Base-by-base conservation (phyloP, 306 rosid genomes). In the Vicia sativa region DNA sequence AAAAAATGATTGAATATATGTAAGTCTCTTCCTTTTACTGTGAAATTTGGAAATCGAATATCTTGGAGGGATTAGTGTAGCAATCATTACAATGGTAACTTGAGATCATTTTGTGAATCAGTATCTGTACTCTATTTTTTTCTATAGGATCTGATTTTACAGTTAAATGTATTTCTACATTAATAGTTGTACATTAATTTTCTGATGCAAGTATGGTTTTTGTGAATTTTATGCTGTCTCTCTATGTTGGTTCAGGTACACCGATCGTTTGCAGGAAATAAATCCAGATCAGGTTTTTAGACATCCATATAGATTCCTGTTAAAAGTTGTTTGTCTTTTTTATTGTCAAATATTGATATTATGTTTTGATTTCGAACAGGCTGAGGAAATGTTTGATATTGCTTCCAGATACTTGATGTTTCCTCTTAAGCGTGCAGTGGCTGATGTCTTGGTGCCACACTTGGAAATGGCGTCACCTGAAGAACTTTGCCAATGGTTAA, bases 371-470 rank as follows among this genome's bases (percentile, higher is more conserved):
- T 65, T 69, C 58, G 65, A 42, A 59, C 87, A 92, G 96, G 98
- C 90, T 8, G 96, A 85, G 79, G 96, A 90, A 87, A 83, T 90
- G 80, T 87, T 87, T 49, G 96, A 90, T 83, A 92, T 87, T 69
- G 96, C 96, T 79, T 85, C 96, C 13, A 84, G 98, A 87, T 92
- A 90, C 71, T 72, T 92, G 67, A 29, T 92, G 68, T 92, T 92
- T 82, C 93, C 98, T 75, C 93, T 90, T 14, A 92, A 87, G 86
- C 93, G 96, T 25, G 96, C 89, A 0, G 98, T 87, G 29, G 98
- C 96, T 56, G 96, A 92, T 80, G 98, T 74, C 34, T 71, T 90
- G 64, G 73, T 89, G 78, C 93, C 89, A 4, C 98, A 87, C 83
- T 71, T 92, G 84, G 90, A 90, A 85, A 73, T 79, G 65, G 91